Evolutionary conservation across 129 eudicot genomes (phyloP).

Genomic region (Scalesia atractyloides): DNA sequence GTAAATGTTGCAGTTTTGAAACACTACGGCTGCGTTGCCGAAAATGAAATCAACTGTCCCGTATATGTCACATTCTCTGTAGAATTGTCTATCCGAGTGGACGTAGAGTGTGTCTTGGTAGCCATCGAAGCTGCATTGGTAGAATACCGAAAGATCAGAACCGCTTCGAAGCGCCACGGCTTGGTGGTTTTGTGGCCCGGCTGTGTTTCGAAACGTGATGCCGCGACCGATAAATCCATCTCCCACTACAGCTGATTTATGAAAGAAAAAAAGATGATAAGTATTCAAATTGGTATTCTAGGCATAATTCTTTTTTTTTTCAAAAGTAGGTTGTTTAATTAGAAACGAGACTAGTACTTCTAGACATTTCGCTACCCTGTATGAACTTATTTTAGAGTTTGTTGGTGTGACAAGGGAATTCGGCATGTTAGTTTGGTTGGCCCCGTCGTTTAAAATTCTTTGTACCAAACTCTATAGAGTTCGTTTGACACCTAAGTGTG

Average conservation of each 20-base stretch:
- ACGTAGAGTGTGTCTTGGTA: constrained; percentile 64
- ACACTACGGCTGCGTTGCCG: constrained; percentile 50
- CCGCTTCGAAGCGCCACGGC: constrained; percentile 58
- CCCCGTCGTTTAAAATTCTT: too few relatives aligned
- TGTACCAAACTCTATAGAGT: too few relatives aligned
- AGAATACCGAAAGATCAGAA: constrained; percentile 61
- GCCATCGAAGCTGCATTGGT: constrained; percentile 63
- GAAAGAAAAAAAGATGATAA: neutral
- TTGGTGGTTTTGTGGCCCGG: constrained; percentile 54
- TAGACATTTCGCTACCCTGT: too few relatives aligned
- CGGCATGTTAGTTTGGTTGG: too few relatives aligned
- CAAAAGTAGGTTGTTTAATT: too few relatives aligned
- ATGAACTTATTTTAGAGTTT: too few relatives aligned
- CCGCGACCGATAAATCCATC: constrained; percentile 54
- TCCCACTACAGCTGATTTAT: constrained; percentile 45
- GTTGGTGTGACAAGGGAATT: too few relatives aligned
- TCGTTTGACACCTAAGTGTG: too few relatives aligned
- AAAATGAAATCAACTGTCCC: constrained; percentile 62
- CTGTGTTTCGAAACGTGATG: constrained; percentile 49
- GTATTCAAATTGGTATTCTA: neutral
- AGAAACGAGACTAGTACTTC: too few relatives aligned
- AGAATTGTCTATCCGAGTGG: constrained; percentile 45
- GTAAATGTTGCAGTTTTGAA: constrained; percentile 60
- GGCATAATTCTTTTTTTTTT: too few relatives aligned
- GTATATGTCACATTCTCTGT: constrained; percentile 49